phyloP scores from a whole-genome alignment of 352 stramenopile genomes.

The Phytophthora crassamura region DNA sequence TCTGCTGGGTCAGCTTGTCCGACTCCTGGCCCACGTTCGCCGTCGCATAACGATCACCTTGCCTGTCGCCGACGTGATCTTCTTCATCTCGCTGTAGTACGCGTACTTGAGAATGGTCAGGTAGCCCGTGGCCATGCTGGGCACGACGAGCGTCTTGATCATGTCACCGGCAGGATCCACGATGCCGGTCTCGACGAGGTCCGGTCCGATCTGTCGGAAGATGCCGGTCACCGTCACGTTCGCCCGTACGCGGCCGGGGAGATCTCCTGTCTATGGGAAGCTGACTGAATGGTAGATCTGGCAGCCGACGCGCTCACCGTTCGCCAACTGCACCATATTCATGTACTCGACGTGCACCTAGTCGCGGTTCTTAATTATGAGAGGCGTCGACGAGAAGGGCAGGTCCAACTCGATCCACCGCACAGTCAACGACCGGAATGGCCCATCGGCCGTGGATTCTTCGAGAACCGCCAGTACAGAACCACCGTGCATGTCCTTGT shows the following conservation, averaged over 20 bases:
- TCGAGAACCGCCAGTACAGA: slow-evolving; percentile 48
- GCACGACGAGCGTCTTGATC: slow-evolving; percentile 30
- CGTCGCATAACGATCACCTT: slow-evolving; percentile 93
- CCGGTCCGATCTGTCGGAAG: slow-evolving; percentile 49
- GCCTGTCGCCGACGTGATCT: slow-evolving; percentile 45
- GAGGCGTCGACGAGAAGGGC: slow-evolving; percentile 24
- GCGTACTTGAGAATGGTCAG: slow-evolving; percentile 38
- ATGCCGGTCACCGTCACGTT: slow-evolving; percentile 58
- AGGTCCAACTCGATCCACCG: slow-evolving; percentile 42
- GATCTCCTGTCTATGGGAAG: slow-evolving; percentile 41
- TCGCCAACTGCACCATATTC: slow-evolving; percentile 38
- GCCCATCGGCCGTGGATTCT: slow-evolving; percentile 46
- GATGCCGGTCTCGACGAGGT: slow-evolving; percentile 49
- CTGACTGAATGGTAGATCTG: slow-evolving; percentile 61
- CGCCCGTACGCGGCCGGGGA: slow-evolving; percentile 40
- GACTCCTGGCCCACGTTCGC: slow-evolving; percentile 86
- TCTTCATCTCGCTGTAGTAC: slow-evolving; percentile 41
- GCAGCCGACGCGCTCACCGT: slow-evolving; percentile 49
- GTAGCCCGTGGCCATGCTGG: slow-evolving; percentile 24
- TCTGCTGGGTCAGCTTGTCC: slow-evolving; percentile 68
- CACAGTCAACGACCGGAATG: slow-evolving; percentile 44
- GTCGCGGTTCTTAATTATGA: slow-evolving; percentile 50
- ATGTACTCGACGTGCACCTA: slow-evolving; percentile 56
- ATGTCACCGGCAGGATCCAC: slow-evolving; percentile 40
- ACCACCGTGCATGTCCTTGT: slow-evolving; percentile 43